phyloP scores from a whole-genome alignment of 208 protist species.

The Leishmania tarentolae region DNA sequence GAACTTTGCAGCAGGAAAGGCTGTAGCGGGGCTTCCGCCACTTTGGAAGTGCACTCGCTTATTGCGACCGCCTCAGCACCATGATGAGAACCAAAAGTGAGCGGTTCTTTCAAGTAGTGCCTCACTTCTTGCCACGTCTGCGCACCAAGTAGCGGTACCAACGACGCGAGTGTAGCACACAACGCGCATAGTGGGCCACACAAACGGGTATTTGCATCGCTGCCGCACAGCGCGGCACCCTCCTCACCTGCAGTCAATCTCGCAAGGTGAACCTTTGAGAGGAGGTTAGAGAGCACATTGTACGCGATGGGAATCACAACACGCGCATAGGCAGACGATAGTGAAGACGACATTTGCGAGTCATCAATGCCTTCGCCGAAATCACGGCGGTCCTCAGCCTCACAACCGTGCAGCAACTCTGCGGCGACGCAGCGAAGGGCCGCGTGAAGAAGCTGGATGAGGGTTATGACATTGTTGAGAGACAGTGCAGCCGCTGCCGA shows the following conservation, averaged over 20 bases:
- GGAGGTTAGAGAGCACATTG: slow-evolving; percentile 26
- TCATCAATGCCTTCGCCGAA: not conserved
- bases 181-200: slow-evolving; percentile 41
- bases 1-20: not conserved
- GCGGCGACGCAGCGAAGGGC: slow-evolving; percentile 37
- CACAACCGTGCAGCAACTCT: slow-evolving; percentile 32
- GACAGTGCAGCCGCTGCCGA: slow-evolving; percentile 26
- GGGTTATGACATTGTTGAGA: slow-evolving; percentile 39
- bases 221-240: not conserved
- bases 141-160: slow-evolving; percentile 44
- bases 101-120: slow-evolving; percentile 21
- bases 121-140: slow-evolving; percentile 37
- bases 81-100: slow-evolving; percentile 1
- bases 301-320: slow-evolving; percentile 52
- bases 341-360: slow-evolving; percentile 6
- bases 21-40: not conserved
- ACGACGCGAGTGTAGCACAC: slow-evolving; percentile 40
- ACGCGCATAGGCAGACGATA: slow-evolving; percentile 33
- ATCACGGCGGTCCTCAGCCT: slow-evolving; percentile 11
- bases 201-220: slow-evolving; percentile 17
- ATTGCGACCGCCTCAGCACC: not conserved
- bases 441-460: slow-evolving; percentile 46
- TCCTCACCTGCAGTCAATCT: not conserved
- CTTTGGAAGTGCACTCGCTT: not conserved
- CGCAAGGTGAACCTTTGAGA: slow-evolving; percentile 12